A percentile compares a stretch with the other conserved stretches of the same genome.
Conservation (phyloP, 768 basidiomycete genomes). For the Amanita exitialis region DNA sequence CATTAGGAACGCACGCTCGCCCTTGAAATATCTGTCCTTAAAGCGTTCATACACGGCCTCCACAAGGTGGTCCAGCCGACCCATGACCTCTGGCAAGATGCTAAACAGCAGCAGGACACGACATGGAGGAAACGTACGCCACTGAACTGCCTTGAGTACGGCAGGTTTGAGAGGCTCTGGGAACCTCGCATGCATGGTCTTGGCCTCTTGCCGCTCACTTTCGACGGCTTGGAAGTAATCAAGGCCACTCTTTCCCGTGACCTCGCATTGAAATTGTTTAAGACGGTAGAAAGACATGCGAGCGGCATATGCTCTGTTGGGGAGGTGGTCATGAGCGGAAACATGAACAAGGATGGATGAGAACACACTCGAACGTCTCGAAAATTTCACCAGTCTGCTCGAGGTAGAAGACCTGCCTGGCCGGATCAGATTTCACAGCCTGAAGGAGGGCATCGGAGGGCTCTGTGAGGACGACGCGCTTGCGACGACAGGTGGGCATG, state of each 20-base stretch:
- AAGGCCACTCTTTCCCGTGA: conserved; percentile 87
- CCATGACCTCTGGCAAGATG: conserved; percentile 75
- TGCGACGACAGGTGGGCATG: conserved; percentile 87
- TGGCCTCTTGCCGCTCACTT: conserved; percentile 84
- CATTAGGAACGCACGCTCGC: conserved; percentile 62
- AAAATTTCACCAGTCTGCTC: conserved; percentile 96
- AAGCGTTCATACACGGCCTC: conserved; percentile 94
- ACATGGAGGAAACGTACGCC: conserved; percentile 54
- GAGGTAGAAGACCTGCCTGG: conserved; percentile 83
- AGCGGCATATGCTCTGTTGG: conserved; percentile 62
- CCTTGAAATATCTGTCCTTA: conserved; percentile 89
- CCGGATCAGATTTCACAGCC: conserved; percentile 51
- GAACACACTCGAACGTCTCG: conserved; percentile 84
- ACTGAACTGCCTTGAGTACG: conserved; percentile 89
- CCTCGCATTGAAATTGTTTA: conserved; percentile 95
- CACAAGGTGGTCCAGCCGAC: conserved; percentile 88
- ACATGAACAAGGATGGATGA: conserved; percentile 12
- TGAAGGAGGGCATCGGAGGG: conserved; percentile 63
- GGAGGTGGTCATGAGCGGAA: conserved; percentile 9
- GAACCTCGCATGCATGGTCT: conserved; percentile 84
- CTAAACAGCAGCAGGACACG: conserved; percentile 9
- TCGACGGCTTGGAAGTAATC: conserved; percentile 93
- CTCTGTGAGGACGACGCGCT: conserved; percentile 82
- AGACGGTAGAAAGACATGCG: conserved; percentile 92
- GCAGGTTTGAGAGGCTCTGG: conserved; percentile 88